Percentiles rank a stretch among this genome's conserved stretches.
These are phyloP conservation scores for Tylopilus subfusipes DNA, from an alignment of 768 basidiomycete species.

Conservation along the genomic window DNA sequence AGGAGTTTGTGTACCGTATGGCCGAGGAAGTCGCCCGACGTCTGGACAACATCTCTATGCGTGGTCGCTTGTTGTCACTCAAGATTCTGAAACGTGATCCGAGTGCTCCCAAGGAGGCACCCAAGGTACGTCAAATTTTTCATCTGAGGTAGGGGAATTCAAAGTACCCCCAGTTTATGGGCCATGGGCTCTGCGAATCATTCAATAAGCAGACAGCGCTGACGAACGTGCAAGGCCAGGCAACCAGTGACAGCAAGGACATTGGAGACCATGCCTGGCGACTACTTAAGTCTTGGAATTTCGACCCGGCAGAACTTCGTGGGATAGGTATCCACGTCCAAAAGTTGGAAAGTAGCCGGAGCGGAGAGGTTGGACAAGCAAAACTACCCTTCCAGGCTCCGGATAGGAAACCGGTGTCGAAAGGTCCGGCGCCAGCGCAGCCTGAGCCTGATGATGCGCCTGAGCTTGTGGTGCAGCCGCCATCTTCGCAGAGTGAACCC, in stretches of 20 bases:
- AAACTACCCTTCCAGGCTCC: slow-evolving; percentile 53
- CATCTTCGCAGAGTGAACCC: slow-evolving; percentile 33
- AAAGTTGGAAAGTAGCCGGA: slow-evolving; percentile 64
- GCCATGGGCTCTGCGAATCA: slow-evolving; percentile 81
- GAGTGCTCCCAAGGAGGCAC: slow-evolving; percentile 80
- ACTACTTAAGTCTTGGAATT: slow-evolving; percentile 65
- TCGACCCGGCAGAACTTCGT: slow-evolving; percentile 84
- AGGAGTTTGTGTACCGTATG: slow-evolving; percentile 73
- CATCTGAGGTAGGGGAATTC: neutral
- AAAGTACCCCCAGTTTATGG: slow-evolving; percentile 63
- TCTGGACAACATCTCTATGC: slow-evolving; percentile 62
- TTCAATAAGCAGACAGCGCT: slow-evolving; percentile 74
- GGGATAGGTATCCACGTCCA: slow-evolving; percentile 90
- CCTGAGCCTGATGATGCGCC: slow-evolving; percentile 6
- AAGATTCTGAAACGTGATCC: slow-evolving; percentile 89
- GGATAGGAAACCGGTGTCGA: slow-evolving; percentile 1
- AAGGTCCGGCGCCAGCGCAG: neutral
- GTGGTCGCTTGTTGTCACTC: slow-evolving; percentile 73
- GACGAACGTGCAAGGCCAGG: slow-evolving; percentile 53
- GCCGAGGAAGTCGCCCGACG: slow-evolving; percentile 73
- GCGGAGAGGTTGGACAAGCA: slow-evolving; percentile 50
- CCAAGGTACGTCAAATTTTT: slow-evolving; percentile 59
- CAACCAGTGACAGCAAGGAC: slow-evolving; percentile 68
- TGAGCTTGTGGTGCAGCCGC: slow-evolving; percentile 29
- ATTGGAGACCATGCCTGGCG: slow-evolving; percentile 79